Base-by-base conservation (phyloP, 2,329 filamentous ascomycete genomes). In the Sphaerostilbella broomeana region DNA sequence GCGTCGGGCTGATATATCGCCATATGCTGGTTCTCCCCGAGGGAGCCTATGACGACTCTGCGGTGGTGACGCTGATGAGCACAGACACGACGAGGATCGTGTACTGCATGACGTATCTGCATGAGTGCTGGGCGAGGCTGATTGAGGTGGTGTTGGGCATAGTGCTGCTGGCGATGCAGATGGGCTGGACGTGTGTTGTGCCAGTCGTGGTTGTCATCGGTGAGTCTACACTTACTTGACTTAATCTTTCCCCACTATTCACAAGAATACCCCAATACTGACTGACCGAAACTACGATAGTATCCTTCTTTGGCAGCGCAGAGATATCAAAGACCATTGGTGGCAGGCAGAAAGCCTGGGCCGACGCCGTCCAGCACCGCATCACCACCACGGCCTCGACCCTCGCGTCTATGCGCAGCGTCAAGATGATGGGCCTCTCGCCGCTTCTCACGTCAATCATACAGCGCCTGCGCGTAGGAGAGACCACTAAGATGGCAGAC, bases 151-250 rank as follows among this genome's bases (percentile, higher is more conserved):
- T 47, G 2, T 34, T 73, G 12, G 65, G 64, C 1, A 59, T 67
- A 18, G 75, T 61, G 47, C 52, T 75, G 0, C 51, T 77, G 0
- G 58, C 69, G 12, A 51, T 51, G 8, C 61, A 72, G 33, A 51
- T 74, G 4, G 69, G 69, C 0, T 53, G 60, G 1, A 68, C 67
- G 0, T 72, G 66, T 27, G 50, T 64, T 0, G 64, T 65, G 0
- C 70, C 70, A 0, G 59, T 72, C 9, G 60, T 60, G 1, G 56
- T 69, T 1, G 40, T 44, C 7, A 22, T 47, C 8, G 31, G 50
- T 51, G 27, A 40, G 48, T 35, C 20, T 13, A 2, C 13, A 16
- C 5, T 7, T 38, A 11, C 5, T 33, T 28, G 20, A 34, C 21
- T 13, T 6, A 25, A 17, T 30, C 7, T 9, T 25, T 22, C n/a